phyloP scores from a whole-genome alignment of 164 flowering plant genomes.

The Aristolochia fimbriata region DNA sequence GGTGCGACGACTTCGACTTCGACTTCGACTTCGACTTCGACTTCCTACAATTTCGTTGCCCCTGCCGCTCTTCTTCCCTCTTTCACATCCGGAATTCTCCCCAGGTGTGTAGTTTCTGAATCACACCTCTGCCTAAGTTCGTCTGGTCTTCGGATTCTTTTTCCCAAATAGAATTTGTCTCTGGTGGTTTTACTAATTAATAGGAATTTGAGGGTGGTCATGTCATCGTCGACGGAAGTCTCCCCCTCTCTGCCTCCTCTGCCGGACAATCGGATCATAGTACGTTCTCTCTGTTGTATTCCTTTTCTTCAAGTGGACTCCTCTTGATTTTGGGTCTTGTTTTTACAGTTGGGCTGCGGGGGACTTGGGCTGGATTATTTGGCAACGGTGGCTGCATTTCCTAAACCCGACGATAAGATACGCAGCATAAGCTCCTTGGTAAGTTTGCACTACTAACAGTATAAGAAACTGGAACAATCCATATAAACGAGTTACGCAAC shows the following conservation, averaged over 20 bases:
- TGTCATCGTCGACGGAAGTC: slow-evolving; percentile 18
- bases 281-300: slow-evolving; percentile 13
- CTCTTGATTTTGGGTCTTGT: background rate
- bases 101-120: too few species aligned
- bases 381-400: slow-evolving; percentile 67
- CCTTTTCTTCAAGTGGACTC: background rate
- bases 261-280: slow-evolving; percentile 43
- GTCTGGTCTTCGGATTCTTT: background rate
- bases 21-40: too few species aligned
- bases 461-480: too few species aligned
- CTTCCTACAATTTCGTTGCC: background rate
- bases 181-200: background rate
- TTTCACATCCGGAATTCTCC: background rate
- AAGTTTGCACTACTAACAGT: background rate
- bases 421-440: slow-evolving; percentile 76
- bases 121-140: background rate
- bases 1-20: too few species aligned
- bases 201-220: slow-evolving; percentile 19
- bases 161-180: background rate
- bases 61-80: background rate
- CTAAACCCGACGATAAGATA: slow-evolving; percentile 85
- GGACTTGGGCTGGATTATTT: slow-evolving; percentile 42
- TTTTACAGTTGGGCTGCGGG: slow-evolving; percentile 57
- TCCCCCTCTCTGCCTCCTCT: slow-evolving; percentile 26
- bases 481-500: too few species aligned